Evolutionary conservation across 2,329 filamentous ascomycete species (phyloP), one percentile per base, ranked within the genome.

Genomic region (Ceratocystis cacaofunesta): DNA sequence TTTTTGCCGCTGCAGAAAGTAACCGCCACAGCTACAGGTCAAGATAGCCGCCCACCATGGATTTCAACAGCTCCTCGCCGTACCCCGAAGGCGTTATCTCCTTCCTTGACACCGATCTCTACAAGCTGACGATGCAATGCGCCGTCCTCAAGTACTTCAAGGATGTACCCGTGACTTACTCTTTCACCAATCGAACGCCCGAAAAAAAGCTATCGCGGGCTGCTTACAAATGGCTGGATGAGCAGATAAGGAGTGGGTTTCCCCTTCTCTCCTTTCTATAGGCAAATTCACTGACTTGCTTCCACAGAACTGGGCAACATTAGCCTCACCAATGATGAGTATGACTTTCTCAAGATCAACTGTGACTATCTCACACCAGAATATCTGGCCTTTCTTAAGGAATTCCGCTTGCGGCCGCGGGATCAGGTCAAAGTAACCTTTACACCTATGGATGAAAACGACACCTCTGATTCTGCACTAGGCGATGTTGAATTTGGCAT

Each of bases 81-180:
- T 86, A 82, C 68, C 86, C 88, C 3, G 88, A 89, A 76, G 89
- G 89, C 63, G 84, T 92, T 72, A 88, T 85, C 72, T 92, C 89
- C 72, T 87, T 94, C 72, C 80, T 94, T 65, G 89, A 94, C 72
- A 92, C 88, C 17, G 84, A 87, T 70, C 73, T 99, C 68, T 99
- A 96, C 83, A 99, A 99, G 77, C 77, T 99, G 76, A 99, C 94
- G 22, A 99, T 99, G 94, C 94, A 99, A 86, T 96, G 89, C 73
- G 91, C 91, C 68, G 87, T 97, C 69, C 82, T 95, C 70, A 95
- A 95, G 76, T 95, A 92, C 78, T 97, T 95, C 75, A 87, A 87
- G 43, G 81, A 92, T 66, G 78, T 85, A 71, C 83, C 86, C 57
- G 94, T 97, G 67, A 91, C 89, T 2, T 99, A 97, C 73, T 85